Evolutionary conservation across 2,329 filamentous ascomycete genomes (phyloP).

Genomic region (Aureobasidium sp.): DNA sequence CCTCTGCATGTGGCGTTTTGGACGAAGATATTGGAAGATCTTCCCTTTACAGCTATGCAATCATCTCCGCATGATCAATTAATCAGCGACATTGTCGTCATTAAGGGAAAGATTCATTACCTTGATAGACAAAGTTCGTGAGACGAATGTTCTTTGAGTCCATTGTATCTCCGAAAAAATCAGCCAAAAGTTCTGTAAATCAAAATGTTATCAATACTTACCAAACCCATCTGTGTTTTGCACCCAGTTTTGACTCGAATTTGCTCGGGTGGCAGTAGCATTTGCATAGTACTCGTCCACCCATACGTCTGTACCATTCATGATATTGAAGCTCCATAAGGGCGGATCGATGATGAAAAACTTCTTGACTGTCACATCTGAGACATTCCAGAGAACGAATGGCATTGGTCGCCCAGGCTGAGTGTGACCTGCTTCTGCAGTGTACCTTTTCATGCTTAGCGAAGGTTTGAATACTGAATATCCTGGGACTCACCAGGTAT

Average conservation of each 20-base stretch:
- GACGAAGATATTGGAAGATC: slow-evolving; percentile 52
- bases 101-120: slow-evolving; percentile 24
- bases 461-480: neutral
- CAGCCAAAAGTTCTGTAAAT: neutral
- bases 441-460: slow-evolving; percentile 30
- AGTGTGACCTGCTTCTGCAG: slow-evolving; percentile 40
- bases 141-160: slow-evolving; percentile 45
- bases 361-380: slow-evolving; percentile 47
- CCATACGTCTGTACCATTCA: slow-evolving; percentile 49
- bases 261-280: slow-evolving; percentile 44
- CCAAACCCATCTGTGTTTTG: slow-evolving; percentile 51
- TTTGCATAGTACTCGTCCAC: slow-evolving; percentile 48
- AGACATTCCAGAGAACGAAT: slow-evolving; percentile 53
- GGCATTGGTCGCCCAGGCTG: slow-evolving; percentile 50
- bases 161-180: slow-evolving; percentile 41
- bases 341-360: slow-evolving; percentile 47
- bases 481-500: slow-evolving; percentile 36
- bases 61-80: slow-evolving; percentile 38
- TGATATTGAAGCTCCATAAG: slow-evolving; percentile 51
- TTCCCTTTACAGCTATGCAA: slow-evolving; percentile 56
- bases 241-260: slow-evolving; percentile 42
- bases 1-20: slow-evolving; percentile 50
- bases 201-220: slow-evolving; percentile 22
- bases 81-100: too few species aligned
- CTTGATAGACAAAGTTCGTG: slow-evolving; percentile 48